phyloP scores from a whole-genome alignment of 768 basidiomycete genomes.

The Leccinum longicurvipes region DNA sequence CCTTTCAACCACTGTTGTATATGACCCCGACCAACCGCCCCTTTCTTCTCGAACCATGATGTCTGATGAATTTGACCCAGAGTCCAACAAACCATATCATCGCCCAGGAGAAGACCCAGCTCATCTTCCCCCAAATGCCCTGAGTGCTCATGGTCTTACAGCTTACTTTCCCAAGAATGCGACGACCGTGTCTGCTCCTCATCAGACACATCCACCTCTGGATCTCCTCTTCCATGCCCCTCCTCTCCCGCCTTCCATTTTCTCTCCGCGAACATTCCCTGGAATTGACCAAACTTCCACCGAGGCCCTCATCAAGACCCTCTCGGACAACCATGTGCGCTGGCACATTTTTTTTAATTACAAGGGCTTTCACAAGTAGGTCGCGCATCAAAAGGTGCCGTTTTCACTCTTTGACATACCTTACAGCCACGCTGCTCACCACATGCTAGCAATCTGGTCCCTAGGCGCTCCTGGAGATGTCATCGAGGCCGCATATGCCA shows the following conservation, averaged over 20 bases:
- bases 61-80: conserved; percentile 11
- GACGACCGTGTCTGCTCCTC: conserved; percentile 7
- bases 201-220: conserved; percentile 8
- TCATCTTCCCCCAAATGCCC: conserved; percentile 15
- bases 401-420: conserved; percentile 19
- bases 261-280: conserved; percentile 35
- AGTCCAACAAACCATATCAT: conserved; percentile 12
- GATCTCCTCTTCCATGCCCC: conserved; percentile 24
- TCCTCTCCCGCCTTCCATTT: conserved; percentile 25
- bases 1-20: too few species aligned
- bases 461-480: conserved; percentile 49
- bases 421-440: conserved; percentile 55
- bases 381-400: background rate
- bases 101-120: conserved; percentile 19
- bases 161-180: conserved; percentile 21
- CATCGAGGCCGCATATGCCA: conserved; percentile 41
- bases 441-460: conserved; percentile 54
- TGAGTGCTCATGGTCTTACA: conserved; percentile 20
- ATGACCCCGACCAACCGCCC: too few species aligned
- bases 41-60: conserved; percentile 3
- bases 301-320: conserved; percentile 34
- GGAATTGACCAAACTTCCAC: conserved; percentile 39
- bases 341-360: conserved; percentile 55
- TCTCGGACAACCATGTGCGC: conserved; percentile 51
- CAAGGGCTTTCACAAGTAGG: conserved; percentile 32